A percentile compares a stretch with the other conserved stretches of the same genome.
These are phyloP conservation scores for Ilex paraguariensis DNA, from an alignment of 305 asterid genomes.

Conservation along the genomic window DNA sequence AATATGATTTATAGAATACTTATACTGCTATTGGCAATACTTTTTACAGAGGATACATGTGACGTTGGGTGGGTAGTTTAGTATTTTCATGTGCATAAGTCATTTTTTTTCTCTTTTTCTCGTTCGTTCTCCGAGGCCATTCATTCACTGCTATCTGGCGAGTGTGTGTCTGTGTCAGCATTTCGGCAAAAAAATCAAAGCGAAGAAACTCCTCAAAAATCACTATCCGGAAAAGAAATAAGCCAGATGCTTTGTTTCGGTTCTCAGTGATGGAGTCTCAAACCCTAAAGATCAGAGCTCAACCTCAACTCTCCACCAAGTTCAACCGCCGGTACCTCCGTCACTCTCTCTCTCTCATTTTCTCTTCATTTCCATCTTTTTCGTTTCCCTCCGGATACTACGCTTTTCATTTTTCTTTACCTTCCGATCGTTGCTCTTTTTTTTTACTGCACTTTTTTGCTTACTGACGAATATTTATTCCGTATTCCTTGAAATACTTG, in stretches of 20 bases:
- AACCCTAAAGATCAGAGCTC: constrained; percentile 1
- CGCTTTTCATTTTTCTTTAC: not conserved
- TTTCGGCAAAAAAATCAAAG: not conserved
- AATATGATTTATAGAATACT: too few species aligned
- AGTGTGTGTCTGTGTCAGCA: not conserved
- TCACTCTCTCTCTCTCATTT: not conserved
- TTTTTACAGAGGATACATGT: too few species aligned
- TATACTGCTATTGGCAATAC: too few species aligned
- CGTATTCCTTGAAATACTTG: too few species aligned
- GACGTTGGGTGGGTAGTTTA: not conserved
- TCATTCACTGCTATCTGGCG: not conserved
- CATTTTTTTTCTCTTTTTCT: not conserved
- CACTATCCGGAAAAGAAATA: not conserved
- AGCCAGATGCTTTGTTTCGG: not conserved
- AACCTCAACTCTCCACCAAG: not conserved
- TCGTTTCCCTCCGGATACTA: not conserved
- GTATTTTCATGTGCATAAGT: not conserved
- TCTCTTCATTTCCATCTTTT: not conserved
- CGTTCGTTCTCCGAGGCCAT: not conserved
- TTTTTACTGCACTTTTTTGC: too few species aligned
- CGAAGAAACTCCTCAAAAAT: not conserved
- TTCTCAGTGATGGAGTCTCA: not conserved
- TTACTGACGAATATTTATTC: too few species aligned
- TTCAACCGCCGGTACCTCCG: not conserved
- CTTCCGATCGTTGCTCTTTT: not conserved